A percentile compares a stretch with the other conserved stretches of the same genome.
Conservation (phyloP, 2,329 filamentous ascomycete genomes). For the Paraconiothyrium sp. region DNA sequence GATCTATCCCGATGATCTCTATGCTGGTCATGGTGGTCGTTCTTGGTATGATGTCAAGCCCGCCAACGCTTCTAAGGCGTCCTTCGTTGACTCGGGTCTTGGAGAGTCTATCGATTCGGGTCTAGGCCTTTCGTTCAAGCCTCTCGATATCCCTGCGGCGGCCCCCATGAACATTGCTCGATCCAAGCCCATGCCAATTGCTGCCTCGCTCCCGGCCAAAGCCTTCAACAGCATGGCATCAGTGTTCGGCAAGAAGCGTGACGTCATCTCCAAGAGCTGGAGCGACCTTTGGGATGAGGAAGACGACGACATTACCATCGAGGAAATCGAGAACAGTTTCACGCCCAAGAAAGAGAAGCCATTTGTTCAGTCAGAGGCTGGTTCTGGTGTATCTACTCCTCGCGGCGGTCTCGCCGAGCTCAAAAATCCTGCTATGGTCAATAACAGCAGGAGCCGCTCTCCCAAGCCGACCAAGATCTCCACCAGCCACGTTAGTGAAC, state of each 20-base stretch:
- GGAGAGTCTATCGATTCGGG: constrained; percentile 85
- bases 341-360: constrained; percentile 56
- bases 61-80: constrained; percentile 83
- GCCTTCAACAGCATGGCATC: constrained; percentile 76
- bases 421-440: constrained; percentile 62
- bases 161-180: constrained; percentile 62
- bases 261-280: constrained; percentile 96
- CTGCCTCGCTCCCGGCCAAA: constrained; percentile 76
- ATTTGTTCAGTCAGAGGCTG: constrained; percentile 49
- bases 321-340: constrained; percentile 69
- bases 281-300: constrained; percentile 98
- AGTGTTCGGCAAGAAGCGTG: constrained; percentile 80
- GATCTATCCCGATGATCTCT: constrained; percentile 85
- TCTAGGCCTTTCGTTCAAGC: constrained; percentile 82
- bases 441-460: constrained; percentile 57
- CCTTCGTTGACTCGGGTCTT: constrained; percentile 83
- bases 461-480: constrained; percentile 50
- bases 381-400: constrained; percentile 58
- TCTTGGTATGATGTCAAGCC: constrained; percentile 80
- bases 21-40: constrained; percentile 68
- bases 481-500: constrained; percentile 71
- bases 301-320: constrained; percentile 72
- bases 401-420: constrained; percentile 64
- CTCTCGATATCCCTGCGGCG: constrained; percentile 61
- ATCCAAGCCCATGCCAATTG: constrained; percentile 79